Base-by-base conservation (phyloP, 176 grass and related monocot species). In the Aegilops bicornis region DNA sequence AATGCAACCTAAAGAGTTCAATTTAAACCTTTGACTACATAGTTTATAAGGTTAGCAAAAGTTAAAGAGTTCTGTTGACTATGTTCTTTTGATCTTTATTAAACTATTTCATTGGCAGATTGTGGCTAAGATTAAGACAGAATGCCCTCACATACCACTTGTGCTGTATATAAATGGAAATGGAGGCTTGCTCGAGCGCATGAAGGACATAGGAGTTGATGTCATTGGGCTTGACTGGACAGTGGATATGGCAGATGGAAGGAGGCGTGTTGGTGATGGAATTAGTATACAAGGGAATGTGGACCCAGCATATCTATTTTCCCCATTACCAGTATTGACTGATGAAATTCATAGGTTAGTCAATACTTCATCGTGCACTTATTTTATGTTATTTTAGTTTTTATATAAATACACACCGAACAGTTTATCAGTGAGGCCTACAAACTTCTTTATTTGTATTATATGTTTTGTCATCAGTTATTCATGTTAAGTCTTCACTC, bases 191-290 rank as follows among this genome's bases (percentile, higher is more conserved):
- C 94, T 99, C 32, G 90, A 99, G 90, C 84, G 92, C 54, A 99
- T 99, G 92, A 90, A 81, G 54, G 90, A 92, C 73, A 92, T 87
- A 69, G 94, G 94, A 80, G 97, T 96, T 78, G 94, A 96, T 89
- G 92, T 96, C 82, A 99, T 99, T 84, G 97, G 97, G 35, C 97
- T 99, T 77, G 97, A 99, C 68, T 99, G 97, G 97, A 99, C 97
- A 69, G 97, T 99, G 87, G 94, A 99, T 73, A 99, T 99, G 94
- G 82, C 92, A 58, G 94, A 99, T 75, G 97, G 92, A 90, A 99
- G 97, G 88, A 94, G 92, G 76, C 89, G 97, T 1, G 87, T 99
- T 85, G 90, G 94, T 50, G 84, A 60, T 88, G 85, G 84, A 78
- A 86, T 96, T 69, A 74, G 89, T 85, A 91, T 99, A 76, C 97